These are phyloP conservation scores for Camillea tinctor DNA, from an alignment of 2,329 filamentous ascomycete species.

Conservation along the genomic window DNA sequence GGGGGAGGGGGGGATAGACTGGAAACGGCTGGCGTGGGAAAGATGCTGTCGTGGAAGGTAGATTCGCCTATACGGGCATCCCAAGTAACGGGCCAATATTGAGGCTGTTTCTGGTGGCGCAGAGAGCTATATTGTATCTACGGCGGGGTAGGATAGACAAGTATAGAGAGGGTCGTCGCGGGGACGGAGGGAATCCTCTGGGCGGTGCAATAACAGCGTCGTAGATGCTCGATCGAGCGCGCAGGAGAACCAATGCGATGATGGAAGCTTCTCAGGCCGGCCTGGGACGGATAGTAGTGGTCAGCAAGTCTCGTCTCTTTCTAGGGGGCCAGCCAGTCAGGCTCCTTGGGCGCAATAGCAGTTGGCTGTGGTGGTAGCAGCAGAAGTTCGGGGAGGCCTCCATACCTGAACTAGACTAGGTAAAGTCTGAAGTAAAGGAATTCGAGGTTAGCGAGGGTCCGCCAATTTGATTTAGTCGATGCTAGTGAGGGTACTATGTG, in stretches of 20 bases:
- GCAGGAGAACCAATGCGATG: neutral
- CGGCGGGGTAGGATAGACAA: neutral
- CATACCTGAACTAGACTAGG: neutral
- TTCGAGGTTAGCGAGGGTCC: neutral
- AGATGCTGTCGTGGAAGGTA: neutral
- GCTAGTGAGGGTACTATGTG: neutral
- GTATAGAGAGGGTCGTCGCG: neutral
- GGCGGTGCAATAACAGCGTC: neutral
- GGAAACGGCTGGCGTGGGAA: constrained; percentile 1
- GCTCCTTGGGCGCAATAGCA: neutral
- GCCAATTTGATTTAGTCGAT: neutral
- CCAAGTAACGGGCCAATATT: neutral
- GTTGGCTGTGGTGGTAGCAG: neutral
- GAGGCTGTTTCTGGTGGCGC: neutral
- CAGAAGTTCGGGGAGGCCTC: neutral
- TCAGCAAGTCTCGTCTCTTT: neutral
- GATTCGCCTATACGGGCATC: neutral
- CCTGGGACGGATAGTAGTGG: neutral
- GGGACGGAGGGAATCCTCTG: neutral
- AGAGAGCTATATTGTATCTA: neutral
- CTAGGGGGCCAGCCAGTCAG: neutral
- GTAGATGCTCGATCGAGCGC: neutral
- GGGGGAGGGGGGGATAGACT: constrained; percentile 2
- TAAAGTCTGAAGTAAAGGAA: neutral
- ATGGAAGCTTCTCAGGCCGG: neutral